Conservation (phyloP, 768 basidiomycete genomes). For the Suillus variegatus region DNA sequence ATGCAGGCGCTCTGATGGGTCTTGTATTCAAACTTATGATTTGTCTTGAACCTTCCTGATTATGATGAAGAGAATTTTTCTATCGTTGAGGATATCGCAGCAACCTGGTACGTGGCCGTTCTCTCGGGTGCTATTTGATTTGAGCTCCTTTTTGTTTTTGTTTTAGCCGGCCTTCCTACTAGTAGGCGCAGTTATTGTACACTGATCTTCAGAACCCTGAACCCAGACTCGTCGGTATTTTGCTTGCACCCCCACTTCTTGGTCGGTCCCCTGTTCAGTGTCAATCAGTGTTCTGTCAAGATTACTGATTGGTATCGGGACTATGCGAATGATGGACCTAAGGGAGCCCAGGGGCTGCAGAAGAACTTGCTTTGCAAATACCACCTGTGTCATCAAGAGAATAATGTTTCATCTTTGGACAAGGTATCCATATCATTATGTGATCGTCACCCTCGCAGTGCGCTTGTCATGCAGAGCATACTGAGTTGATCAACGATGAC, state of each 20-base stretch:
- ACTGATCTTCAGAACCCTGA: background rate
- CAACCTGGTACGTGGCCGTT: background rate
- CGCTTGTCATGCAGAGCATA: background rate
- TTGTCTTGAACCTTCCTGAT: background rate
- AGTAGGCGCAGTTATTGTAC: background rate
- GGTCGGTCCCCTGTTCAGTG: background rate
- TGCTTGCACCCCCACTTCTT: background rate
- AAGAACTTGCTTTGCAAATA: background rate
- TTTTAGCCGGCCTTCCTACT: background rate
- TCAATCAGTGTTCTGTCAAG: background rate
- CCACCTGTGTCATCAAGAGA: background rate
- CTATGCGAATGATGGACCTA: background rate
- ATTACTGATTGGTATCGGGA: background rate
- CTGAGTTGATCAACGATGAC: background rate
- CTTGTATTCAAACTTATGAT: background rate
- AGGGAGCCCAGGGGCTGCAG: background rate
- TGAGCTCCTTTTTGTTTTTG: background rate
- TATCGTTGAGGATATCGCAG: background rate
- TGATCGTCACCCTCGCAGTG: background rate
- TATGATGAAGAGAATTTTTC: background rate
- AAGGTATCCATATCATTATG: background rate
- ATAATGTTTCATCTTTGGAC: background rate
- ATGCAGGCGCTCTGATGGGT: background rate
- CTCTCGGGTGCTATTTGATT: background rate
- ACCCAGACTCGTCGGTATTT: background rate